Conservation (phyloP, 2,329 filamentous ascomycete species). For the Epichloe sibirici region DNA sequence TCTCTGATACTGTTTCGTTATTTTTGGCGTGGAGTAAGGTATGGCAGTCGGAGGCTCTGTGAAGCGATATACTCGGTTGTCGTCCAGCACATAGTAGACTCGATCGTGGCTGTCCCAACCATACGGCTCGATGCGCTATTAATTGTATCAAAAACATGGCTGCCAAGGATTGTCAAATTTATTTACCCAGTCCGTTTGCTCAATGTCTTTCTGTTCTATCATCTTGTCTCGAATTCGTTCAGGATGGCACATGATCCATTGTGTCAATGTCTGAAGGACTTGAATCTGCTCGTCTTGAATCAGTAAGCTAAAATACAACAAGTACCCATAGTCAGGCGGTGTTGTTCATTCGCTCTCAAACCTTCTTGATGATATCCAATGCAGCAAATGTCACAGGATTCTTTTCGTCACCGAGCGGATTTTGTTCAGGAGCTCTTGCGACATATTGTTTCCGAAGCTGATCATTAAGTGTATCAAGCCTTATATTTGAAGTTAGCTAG, state of each 20-base stretch:
- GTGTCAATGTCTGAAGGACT: slow-evolving; percentile 77
- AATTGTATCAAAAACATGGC: slow-evolving; percentile 9
- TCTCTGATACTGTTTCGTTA: slow-evolving; percentile 37
- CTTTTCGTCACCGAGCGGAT: slow-evolving; percentile 76
- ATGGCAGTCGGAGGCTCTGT: slow-evolving; percentile 57
- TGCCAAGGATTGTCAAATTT: slow-evolving; percentile 5
- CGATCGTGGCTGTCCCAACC: slow-evolving; percentile 85
- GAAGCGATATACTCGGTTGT: slow-evolving; percentile 82
- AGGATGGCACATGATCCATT: slow-evolving; percentile 79
- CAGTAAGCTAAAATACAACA: background rate
- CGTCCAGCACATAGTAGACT: slow-evolving; percentile 81
- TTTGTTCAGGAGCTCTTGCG: slow-evolving; percentile 64
- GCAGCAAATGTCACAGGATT: slow-evolving; percentile 61
- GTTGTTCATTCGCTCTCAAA: slow-evolving; percentile 21
- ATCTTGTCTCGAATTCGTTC: slow-evolving; percentile 80
- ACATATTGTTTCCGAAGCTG: slow-evolving; percentile 83
- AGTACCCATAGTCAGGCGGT: background rate
- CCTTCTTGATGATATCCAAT: slow-evolving; percentile 73
- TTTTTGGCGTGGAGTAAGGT: slow-evolving; percentile 55
- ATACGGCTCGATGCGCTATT: slow-evolving; percentile 61
- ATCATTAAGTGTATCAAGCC: slow-evolving; percentile 80
- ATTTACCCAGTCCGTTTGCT: slow-evolving; percentile 74
- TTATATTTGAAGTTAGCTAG: slow-evolving; percentile 25
- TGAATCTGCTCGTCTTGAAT: slow-evolving; percentile 36
- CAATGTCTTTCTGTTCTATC: slow-evolving; percentile 66